phyloP scores from a whole-genome alignment of 2,329 filamentous ascomycete species.

The Colletotrichum ledebouriae region DNA sequence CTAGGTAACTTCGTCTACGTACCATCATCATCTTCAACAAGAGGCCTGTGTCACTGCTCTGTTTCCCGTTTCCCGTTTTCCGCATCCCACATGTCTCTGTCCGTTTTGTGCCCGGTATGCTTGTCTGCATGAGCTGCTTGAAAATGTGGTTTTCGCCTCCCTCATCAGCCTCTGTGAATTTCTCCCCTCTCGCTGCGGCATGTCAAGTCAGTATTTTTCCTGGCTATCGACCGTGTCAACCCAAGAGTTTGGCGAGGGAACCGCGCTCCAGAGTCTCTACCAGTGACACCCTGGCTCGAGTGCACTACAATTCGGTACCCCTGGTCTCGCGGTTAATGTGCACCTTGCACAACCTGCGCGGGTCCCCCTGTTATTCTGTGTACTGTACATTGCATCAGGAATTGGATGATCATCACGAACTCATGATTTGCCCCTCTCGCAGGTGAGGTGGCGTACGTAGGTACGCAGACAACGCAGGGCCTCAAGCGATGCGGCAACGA shows the following conservation, averaged over 20 bases:
- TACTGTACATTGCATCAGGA: slow-evolving; percentile 26
- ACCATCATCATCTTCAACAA: slow-evolving; percentile 31
- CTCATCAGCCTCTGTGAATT: no score
- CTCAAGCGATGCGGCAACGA: neutral
- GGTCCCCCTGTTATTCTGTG: slow-evolving; percentile 2
- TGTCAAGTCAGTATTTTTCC: neutral
- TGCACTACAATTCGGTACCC: slow-evolving; percentile 7
- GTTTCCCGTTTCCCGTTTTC: neutral
- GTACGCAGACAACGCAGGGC: neutral
- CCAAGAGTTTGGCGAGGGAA: slow-evolving; percentile 29
- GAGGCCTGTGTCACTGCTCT: slow-evolving; percentile 15
- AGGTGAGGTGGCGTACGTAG: neutral
- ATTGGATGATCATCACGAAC: slow-evolving; percentile 15
- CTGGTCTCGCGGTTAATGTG: neutral
- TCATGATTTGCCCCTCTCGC: slow-evolving; percentile 17
- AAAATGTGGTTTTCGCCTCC: slow-evolving; percentile 11
- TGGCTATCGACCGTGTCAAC: slow-evolving; percentile 30
- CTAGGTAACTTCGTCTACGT: slow-evolving; percentile 29
- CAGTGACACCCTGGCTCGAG: slow-evolving; percentile 9
- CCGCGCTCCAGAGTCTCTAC: slow-evolving; percentile 23
- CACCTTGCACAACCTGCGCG: slow-evolving; percentile 6
- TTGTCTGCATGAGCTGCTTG: slow-evolving; percentile 21
- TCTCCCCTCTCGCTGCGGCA: neutral
- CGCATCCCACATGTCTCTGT: neutral
- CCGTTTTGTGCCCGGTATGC: slow-evolving; percentile 3